phyloP scores from a whole-genome alignment of 2,329 filamentous ascomycete species.

The Sporothrix protearum region DNA sequence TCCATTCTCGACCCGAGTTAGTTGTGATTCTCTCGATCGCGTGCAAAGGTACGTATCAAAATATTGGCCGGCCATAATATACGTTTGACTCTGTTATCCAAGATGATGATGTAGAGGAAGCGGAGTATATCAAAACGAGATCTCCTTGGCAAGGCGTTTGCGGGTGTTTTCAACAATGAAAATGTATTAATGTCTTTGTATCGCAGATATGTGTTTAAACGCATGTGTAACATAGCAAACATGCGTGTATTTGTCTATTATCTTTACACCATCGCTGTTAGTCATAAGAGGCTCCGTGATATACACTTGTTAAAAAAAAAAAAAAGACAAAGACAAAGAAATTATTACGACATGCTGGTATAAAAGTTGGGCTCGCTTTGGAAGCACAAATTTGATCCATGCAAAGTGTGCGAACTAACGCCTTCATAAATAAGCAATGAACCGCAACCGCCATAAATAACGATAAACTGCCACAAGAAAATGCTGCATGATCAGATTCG shows the following conservation, averaged over 20 bases:
- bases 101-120: no score
- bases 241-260: background rate
- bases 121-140: no score
- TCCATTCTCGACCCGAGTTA: no score
- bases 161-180: background rate
- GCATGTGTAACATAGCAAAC: background rate
- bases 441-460: no score
- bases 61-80: no score
- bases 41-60: no score
- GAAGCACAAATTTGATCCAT: background rate
- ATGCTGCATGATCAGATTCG: background rate
- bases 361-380: background rate
- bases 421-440: background rate
- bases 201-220: background rate
- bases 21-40: no score
- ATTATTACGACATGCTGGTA: background rate
- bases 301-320: background rate
- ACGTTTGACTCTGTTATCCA: no score
- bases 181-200: background rate
- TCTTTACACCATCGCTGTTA: background rate
- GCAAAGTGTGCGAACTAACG: background rate
- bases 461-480: background rate
- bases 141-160: background rate
- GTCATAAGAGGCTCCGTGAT: background rate
- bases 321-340: background rate